phyloP scores from a whole-genome alignment of 2,329 filamentous ascomycete genomes.

The Alternaria viburni region DNA sequence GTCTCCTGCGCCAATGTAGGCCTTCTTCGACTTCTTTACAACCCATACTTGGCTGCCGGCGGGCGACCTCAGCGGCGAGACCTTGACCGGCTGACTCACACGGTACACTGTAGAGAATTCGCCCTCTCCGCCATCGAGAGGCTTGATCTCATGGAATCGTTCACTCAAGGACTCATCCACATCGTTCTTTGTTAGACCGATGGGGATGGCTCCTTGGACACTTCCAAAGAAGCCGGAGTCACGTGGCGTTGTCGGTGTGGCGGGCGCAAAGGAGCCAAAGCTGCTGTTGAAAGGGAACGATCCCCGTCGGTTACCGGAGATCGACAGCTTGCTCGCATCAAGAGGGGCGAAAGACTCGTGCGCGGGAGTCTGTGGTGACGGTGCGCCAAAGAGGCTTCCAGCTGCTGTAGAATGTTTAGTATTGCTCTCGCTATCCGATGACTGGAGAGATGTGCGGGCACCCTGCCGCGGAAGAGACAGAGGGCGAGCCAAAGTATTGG shows the following conservation, averaged over 20 bases:
- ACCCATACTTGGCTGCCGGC: conserved; percentile 69
- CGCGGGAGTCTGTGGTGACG: conserved; percentile 76
- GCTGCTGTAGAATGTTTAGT: conserved; percentile 59
- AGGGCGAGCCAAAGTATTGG: conserved; percentile 45
- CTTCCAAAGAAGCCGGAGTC: conserved; percentile 65
- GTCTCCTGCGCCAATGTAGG: conserved; percentile 78
- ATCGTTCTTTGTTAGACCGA: conserved; percentile 72
- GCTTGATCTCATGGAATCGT: conserved; percentile 77
- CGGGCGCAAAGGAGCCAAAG: conserved; percentile 67
- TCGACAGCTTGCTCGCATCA: conserved; percentile 82
- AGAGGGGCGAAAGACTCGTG: conserved; percentile 75
- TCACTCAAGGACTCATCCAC: conserved; percentile 76
- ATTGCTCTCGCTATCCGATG: not conserved
- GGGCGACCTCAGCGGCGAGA: conserved; percentile 34
- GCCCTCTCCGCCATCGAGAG: conserved; percentile 75
- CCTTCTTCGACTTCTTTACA: conserved; percentile 89
- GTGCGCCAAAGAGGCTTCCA: conserved; percentile 60
- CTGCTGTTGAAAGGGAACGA: conserved; percentile 47
- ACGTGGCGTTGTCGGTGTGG: conserved; percentile 77
- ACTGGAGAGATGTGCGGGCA: conserved; percentile 15
- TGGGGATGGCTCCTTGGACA: conserved; percentile 62
- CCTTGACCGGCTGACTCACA: conserved; percentile 62
- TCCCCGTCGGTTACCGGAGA: conserved; percentile 65
- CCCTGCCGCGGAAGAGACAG: conserved; percentile 51
- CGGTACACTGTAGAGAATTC: conserved; percentile 94